Conservation (phyloP, 352 stramenopile species). For the Globisporangium echinulatum region DNA sequence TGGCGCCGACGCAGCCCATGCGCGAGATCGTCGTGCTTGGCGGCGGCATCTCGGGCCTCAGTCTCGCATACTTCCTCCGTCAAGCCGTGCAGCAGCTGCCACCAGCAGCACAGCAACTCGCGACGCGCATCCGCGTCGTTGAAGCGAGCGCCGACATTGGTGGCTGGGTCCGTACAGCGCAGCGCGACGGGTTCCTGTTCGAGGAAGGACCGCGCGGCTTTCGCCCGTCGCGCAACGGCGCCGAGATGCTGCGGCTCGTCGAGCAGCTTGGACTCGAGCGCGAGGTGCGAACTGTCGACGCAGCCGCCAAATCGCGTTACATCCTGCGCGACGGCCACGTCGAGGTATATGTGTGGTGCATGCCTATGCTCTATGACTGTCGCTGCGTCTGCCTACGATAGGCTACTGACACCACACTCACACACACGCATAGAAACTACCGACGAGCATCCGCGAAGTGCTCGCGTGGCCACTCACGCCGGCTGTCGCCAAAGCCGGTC, state of each 20-base stretch:
- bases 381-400: too few relatives aligned
- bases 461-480: conserved; percentile 58
- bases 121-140: conserved; percentile 59
- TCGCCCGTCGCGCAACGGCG: conserved; percentile 74
- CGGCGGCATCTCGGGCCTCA: conserved; percentile 76
- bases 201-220: conserved; percentile 82
- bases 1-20: not conserved
- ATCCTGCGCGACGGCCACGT: conserved; percentile 68
- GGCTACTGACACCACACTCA: too few relatives aligned
- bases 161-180: conserved; percentile 67
- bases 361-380: not conserved
- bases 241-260: conserved; percentile 79
- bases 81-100: conserved; percentile 27
- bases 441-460: conserved; percentile 41
- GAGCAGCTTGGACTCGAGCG: conserved; percentile 66
- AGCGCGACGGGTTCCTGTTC: conserved; percentile 61
- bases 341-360: conserved; percentile 24
- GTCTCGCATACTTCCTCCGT: conserved; percentile 70
- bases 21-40: conserved; percentile 63
- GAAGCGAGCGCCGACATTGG: conserved; percentile 45
- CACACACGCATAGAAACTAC: conserved; percentile 43
- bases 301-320: conserved; percentile 58
- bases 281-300: conserved; percentile 59
- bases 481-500: conserved; percentile 42
- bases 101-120: conserved; percentile 2